These are phyloP conservation scores for Ajuga chamaepitys DNA, from an alignment of 257 asterid species.

Conservation along the genomic window DNA sequence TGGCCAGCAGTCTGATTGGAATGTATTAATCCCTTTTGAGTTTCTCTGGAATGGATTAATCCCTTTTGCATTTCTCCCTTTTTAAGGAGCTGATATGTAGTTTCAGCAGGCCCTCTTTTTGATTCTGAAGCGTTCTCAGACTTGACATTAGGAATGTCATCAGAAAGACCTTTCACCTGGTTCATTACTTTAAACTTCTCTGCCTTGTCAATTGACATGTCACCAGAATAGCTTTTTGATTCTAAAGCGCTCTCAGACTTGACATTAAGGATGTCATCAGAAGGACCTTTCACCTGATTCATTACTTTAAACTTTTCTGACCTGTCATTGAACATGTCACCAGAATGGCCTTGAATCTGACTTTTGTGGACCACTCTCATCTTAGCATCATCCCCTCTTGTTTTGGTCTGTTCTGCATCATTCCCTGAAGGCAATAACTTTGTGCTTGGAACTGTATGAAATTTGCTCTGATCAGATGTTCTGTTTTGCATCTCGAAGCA, in stretches of 20 bases:
- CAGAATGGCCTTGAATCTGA: not conserved
- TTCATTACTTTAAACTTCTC: not conserved
- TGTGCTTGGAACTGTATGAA: not conserved
- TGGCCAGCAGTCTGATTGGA: not conserved
- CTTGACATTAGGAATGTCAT: not conserved
- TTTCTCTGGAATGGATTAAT: not conserved
- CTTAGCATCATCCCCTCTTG: not conserved
- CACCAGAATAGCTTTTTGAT: not conserved
- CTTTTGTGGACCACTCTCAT: not conserved
- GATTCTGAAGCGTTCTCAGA: not conserved
- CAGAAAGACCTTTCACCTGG: not conserved
- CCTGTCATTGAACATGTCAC: not conserved
- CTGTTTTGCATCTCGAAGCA: slow-evolving; percentile 35
- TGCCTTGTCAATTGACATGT: not conserved
- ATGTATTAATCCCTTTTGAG: not conserved
- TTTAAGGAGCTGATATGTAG: not conserved
- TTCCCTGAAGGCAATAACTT: not conserved
- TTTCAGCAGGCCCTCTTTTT: not conserved
- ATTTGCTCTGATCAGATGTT: not conserved
- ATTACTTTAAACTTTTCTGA: not conserved
- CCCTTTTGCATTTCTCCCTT: not conserved
- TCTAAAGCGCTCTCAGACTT: slow-evolving; percentile 3
- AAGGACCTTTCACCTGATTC: not conserved
- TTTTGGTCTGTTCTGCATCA: not conserved
- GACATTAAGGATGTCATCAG: not conserved